Evolutionary conservation across 768 basidiomycete genomes (phyloP), one percentile per base, ranked within the genome.

Genomic region (Amanita phalloides): DNA sequence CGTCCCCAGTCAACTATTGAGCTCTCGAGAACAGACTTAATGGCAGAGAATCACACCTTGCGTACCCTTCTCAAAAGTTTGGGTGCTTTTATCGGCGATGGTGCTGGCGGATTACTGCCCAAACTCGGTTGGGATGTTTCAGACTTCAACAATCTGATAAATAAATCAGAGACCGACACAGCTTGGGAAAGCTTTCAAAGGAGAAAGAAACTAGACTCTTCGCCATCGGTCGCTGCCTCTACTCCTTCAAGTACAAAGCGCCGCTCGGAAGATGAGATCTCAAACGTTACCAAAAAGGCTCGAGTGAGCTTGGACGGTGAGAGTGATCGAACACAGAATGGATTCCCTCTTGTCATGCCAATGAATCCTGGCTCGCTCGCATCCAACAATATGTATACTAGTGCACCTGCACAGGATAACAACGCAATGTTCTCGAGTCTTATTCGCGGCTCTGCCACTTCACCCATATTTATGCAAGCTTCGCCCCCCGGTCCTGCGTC

Each of bases 111-210:
- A 7, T 66, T 87, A 45, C 65, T 91, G 36, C 78, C 82, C 21
- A 86, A 86, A 61, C 74, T 91, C 9, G 90, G 90, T 21, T 92
- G 87, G 79, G 77, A 84, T 28, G 60, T 78, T 61, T 71, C 77
- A 42, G 86, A 89, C 60, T 92, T 94, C 63, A 82, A 86, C 56
- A 80, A 77, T 45, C 88, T 84, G 57, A 71, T 95, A 56, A 90
- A 87, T 66, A 83, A 82, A 59, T 79, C 86, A 0, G 93, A 96
- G 68, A 93, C 91, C 0, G 93, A 95, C 61, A 92, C 90, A 1
- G 92, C 91, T 33, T 91, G 86, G 76, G 92, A 95, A 62, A 84
- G 90, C 48, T 93, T 85, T 60, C 84, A 90, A 55, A 58, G 74
- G 4, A 80, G 90, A 57, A 93, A 84, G 64, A 75, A 74, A 21